phyloP scores from a whole-genome alignment of 2,329 filamentous ascomycete species.

The Trichoderma breve region DNA sequence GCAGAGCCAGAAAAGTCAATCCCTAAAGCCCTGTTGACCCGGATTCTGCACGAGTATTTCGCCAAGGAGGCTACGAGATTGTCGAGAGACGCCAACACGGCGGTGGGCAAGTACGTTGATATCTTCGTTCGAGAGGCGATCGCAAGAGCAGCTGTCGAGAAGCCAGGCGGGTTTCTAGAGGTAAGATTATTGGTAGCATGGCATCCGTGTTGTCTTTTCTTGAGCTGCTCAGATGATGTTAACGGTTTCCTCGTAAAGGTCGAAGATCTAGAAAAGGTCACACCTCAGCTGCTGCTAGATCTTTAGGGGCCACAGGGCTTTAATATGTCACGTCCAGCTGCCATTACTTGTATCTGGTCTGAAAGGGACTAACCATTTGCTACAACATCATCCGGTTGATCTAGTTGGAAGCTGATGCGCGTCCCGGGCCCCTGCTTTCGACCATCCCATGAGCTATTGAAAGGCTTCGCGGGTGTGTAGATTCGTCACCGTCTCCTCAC shows the following conservation, averaged over 20 bases:
- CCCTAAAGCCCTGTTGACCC: conserved; percentile 70
- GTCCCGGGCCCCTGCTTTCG: not conserved
- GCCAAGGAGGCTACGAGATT: conserved; percentile 68
- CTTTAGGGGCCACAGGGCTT: conserved; percentile 54
- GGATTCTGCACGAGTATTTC: conserved; percentile 78
- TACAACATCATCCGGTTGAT: not conserved
- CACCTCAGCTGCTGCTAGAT: conserved; percentile 81
- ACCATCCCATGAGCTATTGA: not conserved
- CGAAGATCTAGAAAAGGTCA: conserved; percentile 85
- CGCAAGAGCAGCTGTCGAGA: conserved; percentile 72
- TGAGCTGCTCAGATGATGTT: not conserved
- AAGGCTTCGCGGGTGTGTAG: not conserved
- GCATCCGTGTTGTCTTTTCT: not conserved
- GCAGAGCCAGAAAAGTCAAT: conserved; percentile 51
- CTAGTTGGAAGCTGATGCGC: not conserved
- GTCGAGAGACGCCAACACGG: conserved; percentile 71
- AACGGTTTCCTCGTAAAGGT: conserved; percentile 49
- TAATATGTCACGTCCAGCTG: not conserved
- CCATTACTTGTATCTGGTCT: not conserved
- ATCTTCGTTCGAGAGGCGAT: conserved; percentile 88
- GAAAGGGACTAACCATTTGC: not conserved
- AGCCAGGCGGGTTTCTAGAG: conserved; percentile 69
- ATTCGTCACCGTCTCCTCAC: not conserved
- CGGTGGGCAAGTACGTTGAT: conserved; percentile 83
- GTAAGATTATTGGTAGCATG: conserved; percentile 44